Conservation (phyloP, 1,284 basidiomycete species). For the Peniophora sp. region DNA sequence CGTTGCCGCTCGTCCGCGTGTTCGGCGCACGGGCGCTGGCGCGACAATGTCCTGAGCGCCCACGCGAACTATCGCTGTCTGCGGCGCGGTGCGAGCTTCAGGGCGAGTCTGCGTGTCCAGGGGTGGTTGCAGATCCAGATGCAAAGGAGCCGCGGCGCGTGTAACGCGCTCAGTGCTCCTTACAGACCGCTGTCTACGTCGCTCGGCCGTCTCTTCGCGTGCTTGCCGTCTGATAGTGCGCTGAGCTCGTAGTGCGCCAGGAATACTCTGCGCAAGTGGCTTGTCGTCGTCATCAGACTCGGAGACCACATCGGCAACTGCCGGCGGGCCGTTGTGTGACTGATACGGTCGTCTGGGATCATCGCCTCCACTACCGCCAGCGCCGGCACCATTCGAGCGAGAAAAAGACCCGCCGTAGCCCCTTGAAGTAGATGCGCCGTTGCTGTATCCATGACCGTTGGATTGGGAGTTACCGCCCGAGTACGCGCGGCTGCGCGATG, state of each 20-base stretch:
- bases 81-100: conserved; percentile 1
- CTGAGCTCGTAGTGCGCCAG: conserved; percentile 70
- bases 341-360: too few relatives aligned
- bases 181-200: conserved; percentile 39
- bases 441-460: too few relatives aligned
- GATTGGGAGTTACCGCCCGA: too few relatives aligned
- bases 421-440: too few relatives aligned
- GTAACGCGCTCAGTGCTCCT: conserved; percentile 12
- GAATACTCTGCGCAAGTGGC: conserved; percentile 71
- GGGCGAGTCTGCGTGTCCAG: background rate
- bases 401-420: too few relatives aligned
- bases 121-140: background rate
- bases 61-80: background rate
- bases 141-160: background rate
- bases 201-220: conserved; percentile 55
- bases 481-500: too few relatives aligned
- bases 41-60: conserved; percentile 16
- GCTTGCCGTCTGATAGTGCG: conserved; percentile 67
- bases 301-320: too few relatives aligned
- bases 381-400: too few relatives aligned
- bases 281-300: conserved; percentile 50
- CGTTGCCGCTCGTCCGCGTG: conserved; percentile 35
- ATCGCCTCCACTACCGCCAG: too few relatives aligned
- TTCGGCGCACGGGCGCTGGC: conserved; percentile 24
- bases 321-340: too few relatives aligned